phyloP scores from a whole-genome alignment of 192 early-diverging fungal species.

The Rhizophagus clarus region DNA sequence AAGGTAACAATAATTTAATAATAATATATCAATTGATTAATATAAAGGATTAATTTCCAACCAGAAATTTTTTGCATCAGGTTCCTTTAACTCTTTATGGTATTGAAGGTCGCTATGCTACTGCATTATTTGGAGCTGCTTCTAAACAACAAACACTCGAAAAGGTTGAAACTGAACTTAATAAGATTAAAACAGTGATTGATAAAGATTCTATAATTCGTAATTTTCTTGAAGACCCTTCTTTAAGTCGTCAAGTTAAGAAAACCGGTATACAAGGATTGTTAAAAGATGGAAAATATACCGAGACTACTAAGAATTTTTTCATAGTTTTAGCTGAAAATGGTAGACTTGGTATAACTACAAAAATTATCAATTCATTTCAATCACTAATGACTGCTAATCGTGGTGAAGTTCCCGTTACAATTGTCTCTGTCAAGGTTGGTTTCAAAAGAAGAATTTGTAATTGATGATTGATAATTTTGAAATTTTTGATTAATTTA shows the following conservation, averaged over 20 bases:
- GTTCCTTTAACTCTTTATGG: slow-evolving; percentile 84
- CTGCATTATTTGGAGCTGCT: slow-evolving; percentile 94
- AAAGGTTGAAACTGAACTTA: slow-evolving; percentile 84
- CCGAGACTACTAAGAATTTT: slow-evolving; percentile 87
- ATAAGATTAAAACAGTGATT: slow-evolving; percentile 63
- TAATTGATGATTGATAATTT: background rate
- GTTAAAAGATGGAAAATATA: slow-evolving; percentile 67
- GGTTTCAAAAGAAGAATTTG: background rate
- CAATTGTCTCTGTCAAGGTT: slow-evolving; percentile 90
- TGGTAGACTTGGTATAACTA: slow-evolving; percentile 85
- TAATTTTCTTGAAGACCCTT: slow-evolving; percentile 83
- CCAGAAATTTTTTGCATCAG: slow-evolving; percentile 39
- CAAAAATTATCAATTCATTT: slow-evolving; percentile 81
- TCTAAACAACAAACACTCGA: slow-evolving; percentile 78
- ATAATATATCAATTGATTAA: background rate
- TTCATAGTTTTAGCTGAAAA: slow-evolving; percentile 93
- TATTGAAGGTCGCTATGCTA: slow-evolving; percentile 97
- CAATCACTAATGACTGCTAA: slow-evolving; percentile 83
- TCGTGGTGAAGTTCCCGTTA: slow-evolving; percentile 85
- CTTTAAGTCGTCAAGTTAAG: slow-evolving; percentile 80
- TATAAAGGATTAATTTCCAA: background rate
- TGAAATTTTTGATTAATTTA: slow-evolving; percentile 24
- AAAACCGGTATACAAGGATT: slow-evolving; percentile 71
- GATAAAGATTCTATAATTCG: slow-evolving; percentile 72
- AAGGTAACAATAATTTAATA: background rate